Conservation (phyloP, 805 yeast genomes). For the Schwanniomyces polymorphus region DNA sequence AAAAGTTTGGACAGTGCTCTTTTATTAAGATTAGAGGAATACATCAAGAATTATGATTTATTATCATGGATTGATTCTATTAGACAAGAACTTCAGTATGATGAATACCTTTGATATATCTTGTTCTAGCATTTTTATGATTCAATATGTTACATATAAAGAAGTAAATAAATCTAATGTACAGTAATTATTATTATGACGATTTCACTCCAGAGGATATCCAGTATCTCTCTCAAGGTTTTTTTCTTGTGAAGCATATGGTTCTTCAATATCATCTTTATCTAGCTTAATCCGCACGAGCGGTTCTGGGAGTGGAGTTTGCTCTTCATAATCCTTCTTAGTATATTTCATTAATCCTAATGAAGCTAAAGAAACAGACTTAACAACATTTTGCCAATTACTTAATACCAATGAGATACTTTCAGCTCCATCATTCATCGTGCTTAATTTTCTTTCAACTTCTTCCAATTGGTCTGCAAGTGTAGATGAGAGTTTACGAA, state of each 20-base stretch:
- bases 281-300: slow-evolving; percentile 58
- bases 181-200: not conserved
- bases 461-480: slow-evolving; percentile 49
- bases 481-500: slow-evolving; percentile 45
- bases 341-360: slow-evolving; percentile 47
- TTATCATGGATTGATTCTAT: slow-evolving; percentile 19
- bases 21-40: slow-evolving; percentile 1
- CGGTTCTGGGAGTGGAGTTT: slow-evolving; percentile 61
- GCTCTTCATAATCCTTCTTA: slow-evolving; percentile 41
- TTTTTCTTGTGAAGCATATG: not conserved
- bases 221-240: not conserved
- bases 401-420: slow-evolving; percentile 58
- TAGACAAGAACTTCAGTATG: slow-evolving; percentile 14
- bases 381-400: slow-evolving; percentile 64
- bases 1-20: not conserved
- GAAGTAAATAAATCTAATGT: not conserved
- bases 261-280: slow-evolving; percentile 25
- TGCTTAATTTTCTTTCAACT: slow-evolving; percentile 48
- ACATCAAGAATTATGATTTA: slow-evolving; percentile 3
- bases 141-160: not conserved
- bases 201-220: not conserved
- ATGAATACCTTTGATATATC: not conserved
- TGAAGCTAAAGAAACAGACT: slow-evolving; percentile 62
- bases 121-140: not conserved
- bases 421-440: slow-evolving; percentile 56